Evolutionary conservation across 1,284 basidiomycete species (phyloP).

Genomic region (Pseudozyma flocculosa): DNA sequence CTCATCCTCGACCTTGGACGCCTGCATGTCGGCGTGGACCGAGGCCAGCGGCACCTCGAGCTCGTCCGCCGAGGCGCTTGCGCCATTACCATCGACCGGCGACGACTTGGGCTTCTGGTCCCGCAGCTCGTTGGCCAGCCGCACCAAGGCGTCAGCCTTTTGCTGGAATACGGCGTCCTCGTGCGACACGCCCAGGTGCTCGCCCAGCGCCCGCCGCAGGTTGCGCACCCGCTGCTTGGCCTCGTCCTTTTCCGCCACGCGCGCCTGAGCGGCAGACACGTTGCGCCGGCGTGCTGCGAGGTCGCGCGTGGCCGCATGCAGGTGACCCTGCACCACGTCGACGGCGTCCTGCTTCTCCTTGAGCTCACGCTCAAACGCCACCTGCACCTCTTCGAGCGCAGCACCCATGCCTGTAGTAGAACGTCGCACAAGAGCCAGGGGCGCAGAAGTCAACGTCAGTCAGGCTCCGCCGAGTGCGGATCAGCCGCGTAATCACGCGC

Average conservation of each 20-base stretch:
- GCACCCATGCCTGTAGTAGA: conserved; percentile 32
- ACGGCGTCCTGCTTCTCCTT: conserved; percentile 82
- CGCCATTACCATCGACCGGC: conserved; percentile 1
- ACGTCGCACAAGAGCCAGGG: too few species aligned
- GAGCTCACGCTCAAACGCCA: conserved; percentile 82
- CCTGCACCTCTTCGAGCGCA: conserved; percentile 70
- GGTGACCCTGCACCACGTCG: conserved; percentile 78
- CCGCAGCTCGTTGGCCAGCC: neutral
- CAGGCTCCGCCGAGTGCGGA: too few species aligned
- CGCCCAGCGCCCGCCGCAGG: conserved; percentile 28
- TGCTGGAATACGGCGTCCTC: conserved; percentile 76
- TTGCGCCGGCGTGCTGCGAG: conserved; percentile 79
- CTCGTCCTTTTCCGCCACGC: conserved; percentile 49
- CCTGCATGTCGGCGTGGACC: neutral
- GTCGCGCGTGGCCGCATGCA: conserved; percentile 84
- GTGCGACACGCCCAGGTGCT: conserved; percentile 68
- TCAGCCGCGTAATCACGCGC: too few species aligned
- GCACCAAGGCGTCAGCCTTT: conserved; percentile 1
- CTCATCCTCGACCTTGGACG: conserved; percentile 3
- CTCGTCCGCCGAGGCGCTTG: neutral
- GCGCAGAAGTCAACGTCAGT: too few species aligned
- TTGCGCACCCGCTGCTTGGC: conserved; percentile 37
- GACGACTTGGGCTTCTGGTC: neutral
- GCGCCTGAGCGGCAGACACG: conserved; percentile 40
- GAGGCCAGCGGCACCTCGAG: neutral